Base-by-base conservation (phyloP, 768 basidiomycete genomes). In the Exidia glandulosa region DNA sequence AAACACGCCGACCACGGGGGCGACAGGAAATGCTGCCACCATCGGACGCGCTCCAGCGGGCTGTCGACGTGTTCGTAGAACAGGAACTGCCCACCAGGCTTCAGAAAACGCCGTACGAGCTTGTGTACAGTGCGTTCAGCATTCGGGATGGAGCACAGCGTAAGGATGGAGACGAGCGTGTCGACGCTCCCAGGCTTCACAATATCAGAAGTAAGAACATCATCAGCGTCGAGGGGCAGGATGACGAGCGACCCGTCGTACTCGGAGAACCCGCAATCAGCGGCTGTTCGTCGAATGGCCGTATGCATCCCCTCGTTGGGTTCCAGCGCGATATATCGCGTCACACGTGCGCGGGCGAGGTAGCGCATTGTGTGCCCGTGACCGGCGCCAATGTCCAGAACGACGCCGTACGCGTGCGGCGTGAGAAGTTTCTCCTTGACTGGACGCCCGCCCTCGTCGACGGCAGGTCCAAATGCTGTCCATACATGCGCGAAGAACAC, bases 11-110 rank as follows among this genome's bases (percentile, higher is more conserved):
- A 66, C 88, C 88, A 90, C 3, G 88, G 4, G 0, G 87, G 87
- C 2, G 84, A 77, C 88, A 87, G 89, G 56, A 87, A 76, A 0
- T 74, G 62, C 69, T 90, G 88, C 86, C 86, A 89, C 80, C 82
- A 81, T 9, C 79, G 79, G 2, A 87, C 79, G 61, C 85, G 81
- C 6, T 65, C 58, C 0, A 71, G 68, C 1, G 74, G 78, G 63
- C 78, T 85, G 57, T 76, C 70, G 9, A 89, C 85, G 62, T 90
- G 88, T 68, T 90, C 88, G 62, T 81, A 84, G 65, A 83, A 84
- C 16, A 90, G 72, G 0, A 90, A 59, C 57, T 78, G 74, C 0
- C 88, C 88, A 0, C 86, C 84, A 0, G 86, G 78, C 61, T 78
- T 82, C 32, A 90, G 76, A 1, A 83, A 73, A 10, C 82, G 76